Evolutionary conservation across 805 yeast genomes (phyloP).

Genomic region (Hanseniaspora mollemarum): DNA sequence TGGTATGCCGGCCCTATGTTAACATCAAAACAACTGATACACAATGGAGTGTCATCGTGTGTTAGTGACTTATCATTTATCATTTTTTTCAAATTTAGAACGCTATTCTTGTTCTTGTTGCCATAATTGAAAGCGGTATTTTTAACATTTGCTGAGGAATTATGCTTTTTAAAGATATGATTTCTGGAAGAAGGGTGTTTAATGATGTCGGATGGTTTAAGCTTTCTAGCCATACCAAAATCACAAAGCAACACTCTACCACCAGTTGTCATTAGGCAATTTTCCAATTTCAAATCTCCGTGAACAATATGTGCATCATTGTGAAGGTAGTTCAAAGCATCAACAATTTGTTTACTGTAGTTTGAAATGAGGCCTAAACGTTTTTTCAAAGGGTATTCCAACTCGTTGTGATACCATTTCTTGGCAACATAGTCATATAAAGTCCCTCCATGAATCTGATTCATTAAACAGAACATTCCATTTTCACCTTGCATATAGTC

Average conservation of each 20-base stretch:
- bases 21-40: slow-evolving; percentile 25
- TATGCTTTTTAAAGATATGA: slow-evolving; percentile 2
- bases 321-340: slow-evolving; percentile 55
- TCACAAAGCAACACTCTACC: slow-evolving; percentile 55
- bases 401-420: slow-evolving; percentile 44
- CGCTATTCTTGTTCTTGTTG: background rate
- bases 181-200: background rate
- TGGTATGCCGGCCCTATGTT: slow-evolving; percentile 27
- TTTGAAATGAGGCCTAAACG: slow-evolving; percentile 31
- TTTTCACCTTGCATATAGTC: slow-evolving; percentile 49
- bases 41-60: slow-evolving; percentile 29
- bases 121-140: background rate
- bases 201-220: background rate
- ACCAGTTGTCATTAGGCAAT: slow-evolving; percentile 49
- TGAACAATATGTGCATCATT: slow-evolving; percentile 49
- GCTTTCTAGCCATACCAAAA: slow-evolving; percentile 64
- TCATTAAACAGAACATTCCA: slow-evolving; percentile 62
- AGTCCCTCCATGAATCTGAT: slow-evolving; percentile 63
- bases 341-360: slow-evolving; percentile 43
- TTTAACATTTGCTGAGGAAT: background rate
- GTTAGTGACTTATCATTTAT: slow-evolving; percentile 24
- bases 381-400: slow-evolving; percentile 26
- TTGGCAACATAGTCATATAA: slow-evolving; percentile 60
- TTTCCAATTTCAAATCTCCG: slow-evolving; percentile 75
- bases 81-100: slow-evolving; percentile 20